Evolutionary conservation across 1,284 basidiomycete genomes (phyloP), one percentile per base, ranked within the genome.

Genomic region (Cerioporus squamosus): DNA sequence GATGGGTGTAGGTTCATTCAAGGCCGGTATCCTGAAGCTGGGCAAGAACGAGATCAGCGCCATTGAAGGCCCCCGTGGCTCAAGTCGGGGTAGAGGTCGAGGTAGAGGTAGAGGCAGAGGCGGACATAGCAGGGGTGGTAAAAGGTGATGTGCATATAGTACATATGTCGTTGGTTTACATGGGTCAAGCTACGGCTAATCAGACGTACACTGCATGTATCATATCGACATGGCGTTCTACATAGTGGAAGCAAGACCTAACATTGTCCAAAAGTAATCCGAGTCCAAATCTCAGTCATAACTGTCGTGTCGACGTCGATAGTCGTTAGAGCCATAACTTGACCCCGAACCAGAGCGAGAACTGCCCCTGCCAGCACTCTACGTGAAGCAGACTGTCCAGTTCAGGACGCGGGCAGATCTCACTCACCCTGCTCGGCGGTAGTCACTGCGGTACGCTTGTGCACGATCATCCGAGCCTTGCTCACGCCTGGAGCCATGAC

Each of bases 1-100:
- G 60, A 86, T 91, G 85, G 91, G 91, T 2, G 79, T 93, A n/a
- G 91, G 91, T 6, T 87, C 79, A 59, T 93, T 90, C 69, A 80
- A 76, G 55, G 81, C 81, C 40, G 91, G 91, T 14, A 78, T 84
- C 22, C 76, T 93, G 55, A 84, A 81, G 60, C 79, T 93, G 17
- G 83, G 81, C 59, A 77, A 72, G 64, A 77, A 81, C 24, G 91
- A 93, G 26, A 81, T 93, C 29, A 74, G 65, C 38, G 72, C 75
- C 4, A 77, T 78, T 56, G 71, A 79, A 55, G 72, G 80, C 33
- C 47, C 47, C 42, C 56, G 59, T 22, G 53, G 66, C 10, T 47
- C 59, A 23, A 51, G 61, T 26, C 54, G 60, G 24, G 60, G 56
- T 23, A 48, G 57, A 38, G 56, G 62, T 5, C 51, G 66, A 23